Conservation (phyloP, 2,329 filamentous ascomycete species). For the Exophiala xenobiotica region DNA sequence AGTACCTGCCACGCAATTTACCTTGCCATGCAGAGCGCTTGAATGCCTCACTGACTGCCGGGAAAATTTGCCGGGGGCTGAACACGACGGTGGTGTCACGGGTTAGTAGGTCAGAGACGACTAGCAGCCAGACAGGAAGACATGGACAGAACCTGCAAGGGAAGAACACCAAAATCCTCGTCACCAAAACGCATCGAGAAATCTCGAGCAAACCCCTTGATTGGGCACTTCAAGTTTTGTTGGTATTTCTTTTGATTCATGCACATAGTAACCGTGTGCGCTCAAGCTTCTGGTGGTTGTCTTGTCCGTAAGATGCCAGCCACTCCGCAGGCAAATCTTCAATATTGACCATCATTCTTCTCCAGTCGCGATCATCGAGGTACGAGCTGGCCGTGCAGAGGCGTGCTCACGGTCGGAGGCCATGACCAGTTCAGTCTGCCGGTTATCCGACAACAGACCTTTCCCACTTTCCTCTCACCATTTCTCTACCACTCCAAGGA, state of each 20-base stretch:
- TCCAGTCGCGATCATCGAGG: no score
- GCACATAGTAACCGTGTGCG: conserved; percentile 6
- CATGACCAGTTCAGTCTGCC: neutral
- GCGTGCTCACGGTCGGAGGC: no score
- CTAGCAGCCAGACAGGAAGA: neutral
- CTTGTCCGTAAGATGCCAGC: no score
- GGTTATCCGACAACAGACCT: neutral
- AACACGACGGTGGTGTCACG: no score
- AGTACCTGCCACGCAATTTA: no score
- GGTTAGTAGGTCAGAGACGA: neutral
- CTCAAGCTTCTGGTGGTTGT: no score
- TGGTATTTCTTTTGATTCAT: conserved; percentile 3
- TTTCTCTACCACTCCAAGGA: neutral
- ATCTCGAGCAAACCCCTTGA: neutral
- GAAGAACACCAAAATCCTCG: neutral
- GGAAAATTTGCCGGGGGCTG: no score
- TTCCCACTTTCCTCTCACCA: neutral
- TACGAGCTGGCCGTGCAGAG: no score
- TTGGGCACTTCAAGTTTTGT: neutral
- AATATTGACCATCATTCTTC: no score
- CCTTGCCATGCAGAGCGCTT: no score
- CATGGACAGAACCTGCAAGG: neutral
- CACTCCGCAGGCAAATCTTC: no score
- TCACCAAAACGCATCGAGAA: neutral
- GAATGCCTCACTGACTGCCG: no score